A percentile compares a stretch with the other conserved stretches of the same genome.
Evolutionary conservation across 2,329 filamentous ascomycete species (phyloP).

Genomic region (Penicillium paneum): DNA sequence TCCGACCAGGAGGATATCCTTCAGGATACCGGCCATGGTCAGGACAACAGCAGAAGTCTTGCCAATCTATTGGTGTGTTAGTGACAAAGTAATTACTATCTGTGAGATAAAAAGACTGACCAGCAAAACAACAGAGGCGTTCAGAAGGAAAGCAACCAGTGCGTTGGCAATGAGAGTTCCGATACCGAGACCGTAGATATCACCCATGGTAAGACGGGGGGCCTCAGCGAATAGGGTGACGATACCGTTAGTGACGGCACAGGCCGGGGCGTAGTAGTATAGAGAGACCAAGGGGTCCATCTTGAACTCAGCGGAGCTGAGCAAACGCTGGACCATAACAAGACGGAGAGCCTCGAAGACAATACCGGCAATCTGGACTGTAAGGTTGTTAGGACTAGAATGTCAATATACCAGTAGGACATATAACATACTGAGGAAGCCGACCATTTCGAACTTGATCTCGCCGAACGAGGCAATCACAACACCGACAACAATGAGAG

Average conservation of each 20-base stretch:
- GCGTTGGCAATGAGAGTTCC: slow-evolving; percentile 67
- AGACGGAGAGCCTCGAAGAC: slow-evolving; percentile 73
- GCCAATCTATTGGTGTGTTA: slow-evolving; percentile 54
- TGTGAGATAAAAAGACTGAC: background rate
- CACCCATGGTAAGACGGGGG: slow-evolving; percentile 65
- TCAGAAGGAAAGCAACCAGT: slow-evolving; percentile 70
- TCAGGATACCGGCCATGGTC: slow-evolving; percentile 76
- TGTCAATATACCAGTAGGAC: background rate
- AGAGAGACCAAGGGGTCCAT: slow-evolving; percentile 85
- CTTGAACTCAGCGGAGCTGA: slow-evolving; percentile 71
- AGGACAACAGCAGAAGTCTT: slow-evolving; percentile 80
- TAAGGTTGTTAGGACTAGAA: background rate
- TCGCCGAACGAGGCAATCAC: slow-evolving; percentile 91
- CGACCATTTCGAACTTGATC: slow-evolving; percentile 72
- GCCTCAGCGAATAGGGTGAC: slow-evolving; percentile 65
- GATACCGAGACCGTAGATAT: slow-evolving; percentile 65
- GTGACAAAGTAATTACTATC: background rate
- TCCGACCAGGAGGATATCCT: slow-evolving; percentile 75
- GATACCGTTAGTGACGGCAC: slow-evolving; percentile 70
- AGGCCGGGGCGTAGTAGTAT: slow-evolving; percentile 82
- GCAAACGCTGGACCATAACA: slow-evolving; percentile 76
- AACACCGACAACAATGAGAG: slow-evolving; percentile 88
- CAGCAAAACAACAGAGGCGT: slow-evolving; percentile 75
- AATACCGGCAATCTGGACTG: slow-evolving; percentile 66
- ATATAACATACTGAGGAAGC: slow-evolving; percentile 50